Percentiles rank a stretch among this genome's conserved stretches.
Evolutionary conservation across 2,329 filamentous ascomycete genomes (phyloP).

Genomic region (Zarea fungicola): DNA sequence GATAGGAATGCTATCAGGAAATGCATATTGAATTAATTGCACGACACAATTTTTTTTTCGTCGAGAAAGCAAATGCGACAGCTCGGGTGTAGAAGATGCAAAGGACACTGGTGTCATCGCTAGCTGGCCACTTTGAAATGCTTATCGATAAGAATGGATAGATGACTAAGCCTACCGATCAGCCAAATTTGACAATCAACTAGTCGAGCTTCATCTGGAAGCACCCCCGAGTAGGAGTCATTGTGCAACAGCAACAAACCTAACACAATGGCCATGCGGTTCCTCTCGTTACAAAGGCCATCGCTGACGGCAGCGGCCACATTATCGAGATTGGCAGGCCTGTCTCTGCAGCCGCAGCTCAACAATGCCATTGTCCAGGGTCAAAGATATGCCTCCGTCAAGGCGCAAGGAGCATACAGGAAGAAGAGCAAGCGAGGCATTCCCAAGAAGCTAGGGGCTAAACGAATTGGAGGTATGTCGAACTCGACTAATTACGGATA

Average conservation of each 20-base stretch:
- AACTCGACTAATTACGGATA: background rate
- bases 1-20: slow-evolving; percentile 47
- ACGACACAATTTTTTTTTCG: slow-evolving; percentile 25
- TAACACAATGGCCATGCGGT: slow-evolving; percentile 34
- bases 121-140: slow-evolving; percentile 17
- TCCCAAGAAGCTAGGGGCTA: slow-evolving; percentile 85
- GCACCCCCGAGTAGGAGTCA: slow-evolving; percentile 29
- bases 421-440: slow-evolving; percentile 54
- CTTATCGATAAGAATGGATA: slow-evolving; percentile 18
- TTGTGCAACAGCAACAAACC: slow-evolving; percentile 23
- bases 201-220: slow-evolving; percentile 18
- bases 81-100: background rate
- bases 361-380: slow-evolving; percentile 42
- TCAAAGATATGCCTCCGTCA: slow-evolving; percentile 52
- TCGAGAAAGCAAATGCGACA: background rate
- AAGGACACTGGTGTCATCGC: slow-evolving; percentile 12
- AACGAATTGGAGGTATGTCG: slow-evolving; percentile 78
- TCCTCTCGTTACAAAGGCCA: slow-evolving; percentile 43
- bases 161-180: slow-evolving; percentile 14
- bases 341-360: slow-evolving; percentile 24
- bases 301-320: slow-evolving; percentile 34
- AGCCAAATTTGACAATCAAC: slow-evolving; percentile 11
- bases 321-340: slow-evolving; percentile 20
- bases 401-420: slow-evolving; percentile 65
- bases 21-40: slow-evolving; percentile 17